These are phyloP conservation scores for Exophiala sideris DNA, from an alignment of 2,329 filamentous ascomycete species.

Conservation along the genomic window DNA sequence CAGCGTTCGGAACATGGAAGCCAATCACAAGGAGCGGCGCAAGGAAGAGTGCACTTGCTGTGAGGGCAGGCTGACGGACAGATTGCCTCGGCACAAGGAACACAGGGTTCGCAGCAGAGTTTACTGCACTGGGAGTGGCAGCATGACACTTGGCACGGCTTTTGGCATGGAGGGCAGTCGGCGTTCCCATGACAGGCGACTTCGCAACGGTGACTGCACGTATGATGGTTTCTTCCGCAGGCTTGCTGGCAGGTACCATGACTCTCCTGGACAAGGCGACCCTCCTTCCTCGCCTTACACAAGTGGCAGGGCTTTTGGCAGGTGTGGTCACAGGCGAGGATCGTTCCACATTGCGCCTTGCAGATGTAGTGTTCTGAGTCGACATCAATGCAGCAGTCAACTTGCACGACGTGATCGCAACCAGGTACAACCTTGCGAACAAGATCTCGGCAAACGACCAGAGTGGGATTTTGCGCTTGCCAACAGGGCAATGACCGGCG, in stretches of 20 bases:
- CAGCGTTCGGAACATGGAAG: slow-evolving; percentile 64
- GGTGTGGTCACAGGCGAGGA: slow-evolving; percentile 56
- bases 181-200: slow-evolving; percentile 49
- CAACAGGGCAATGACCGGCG: slow-evolving; percentile 34
- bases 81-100: slow-evolving; percentile 50
- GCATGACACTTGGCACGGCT: slow-evolving; percentile 11
- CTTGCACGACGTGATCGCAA: slow-evolving; percentile 53
- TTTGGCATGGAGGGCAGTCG: slow-evolving; percentile 31
- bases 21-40: slow-evolving; percentile 65
- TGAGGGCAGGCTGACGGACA: slow-evolving; percentile 59
- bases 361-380: slow-evolving; percentile 45
- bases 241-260: slow-evolving; percentile 40
- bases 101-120: slow-evolving; percentile 38
- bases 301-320: slow-evolving; percentile 40
- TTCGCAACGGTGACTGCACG: slow-evolving; percentile 57
- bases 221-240: slow-evolving; percentile 52
- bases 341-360: slow-evolving; percentile 42
- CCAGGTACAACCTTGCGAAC: slow-evolving; percentile 51
- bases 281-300: slow-evolving; percentile 44
- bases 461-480: slow-evolving; percentile 42
- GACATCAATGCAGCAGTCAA: slow-evolving; percentile 52
- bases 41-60: slow-evolving; percentile 52
- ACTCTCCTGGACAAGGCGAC: slow-evolving; percentile 41
- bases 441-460: slow-evolving; percentile 46
- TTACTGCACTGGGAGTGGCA: slow-evolving; percentile 1